phyloP scores from a whole-genome alignment of 2,329 filamentous ascomycete species.

The Apiospora malaysiana region DNA sequence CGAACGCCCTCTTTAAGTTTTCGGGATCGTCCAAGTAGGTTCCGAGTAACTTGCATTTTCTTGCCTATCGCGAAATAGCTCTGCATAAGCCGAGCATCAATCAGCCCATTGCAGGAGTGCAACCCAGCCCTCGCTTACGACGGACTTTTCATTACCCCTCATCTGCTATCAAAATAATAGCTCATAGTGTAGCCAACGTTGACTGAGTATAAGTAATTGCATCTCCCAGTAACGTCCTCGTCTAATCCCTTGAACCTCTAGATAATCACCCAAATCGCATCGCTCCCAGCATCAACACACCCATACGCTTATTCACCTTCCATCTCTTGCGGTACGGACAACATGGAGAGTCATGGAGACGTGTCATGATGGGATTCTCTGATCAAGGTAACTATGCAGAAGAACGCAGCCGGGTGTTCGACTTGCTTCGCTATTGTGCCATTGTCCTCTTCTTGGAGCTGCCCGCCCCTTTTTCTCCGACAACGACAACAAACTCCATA shows the following conservation, averaged over 20 bases:
- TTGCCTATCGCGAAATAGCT: neutral
- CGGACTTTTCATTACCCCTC: neutral
- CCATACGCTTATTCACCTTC: neutral
- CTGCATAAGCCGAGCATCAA: neutral
- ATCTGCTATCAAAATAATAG: neutral
- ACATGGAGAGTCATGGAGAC: conserved; percentile 14
- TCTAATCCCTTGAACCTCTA: too few species aligned
- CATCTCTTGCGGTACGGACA: neutral
- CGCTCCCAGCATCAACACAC: too few species aligned
- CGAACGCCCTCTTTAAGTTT: neutral
- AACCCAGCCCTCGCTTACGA: neutral
- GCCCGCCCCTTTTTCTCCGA: neutral
- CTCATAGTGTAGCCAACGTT: neutral
- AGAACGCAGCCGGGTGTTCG: conserved; percentile 20
- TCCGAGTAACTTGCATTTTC: neutral
- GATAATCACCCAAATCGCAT: neutral
- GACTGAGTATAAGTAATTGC: neutral
- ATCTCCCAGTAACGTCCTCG: neutral
- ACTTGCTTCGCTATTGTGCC: neutral
- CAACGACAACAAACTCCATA: neutral
- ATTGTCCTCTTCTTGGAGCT: neutral
- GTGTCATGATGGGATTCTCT: conserved; percentile 12
- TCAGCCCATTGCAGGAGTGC: neutral
- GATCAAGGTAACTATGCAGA: conserved; percentile 22
- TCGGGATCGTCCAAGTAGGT: neutral